These are phyloP conservation scores for Sugiyamaella xylanicola DNA, from an alignment of 1,139 yeast species.

Conservation along the genomic window DNA sequence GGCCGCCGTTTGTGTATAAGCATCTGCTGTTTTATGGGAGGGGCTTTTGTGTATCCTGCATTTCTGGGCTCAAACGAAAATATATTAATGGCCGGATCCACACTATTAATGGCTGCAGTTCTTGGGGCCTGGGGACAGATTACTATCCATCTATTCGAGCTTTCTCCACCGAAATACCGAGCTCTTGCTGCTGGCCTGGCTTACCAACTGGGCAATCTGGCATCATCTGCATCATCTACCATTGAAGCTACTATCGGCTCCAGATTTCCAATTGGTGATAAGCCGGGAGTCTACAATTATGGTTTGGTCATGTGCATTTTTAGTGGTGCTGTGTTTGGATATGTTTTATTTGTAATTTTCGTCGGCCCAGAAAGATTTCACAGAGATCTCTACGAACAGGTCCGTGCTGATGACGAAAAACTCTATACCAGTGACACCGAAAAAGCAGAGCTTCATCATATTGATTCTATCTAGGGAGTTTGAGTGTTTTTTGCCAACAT, in stretches of 20 bases:
- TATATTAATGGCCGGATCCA: slow-evolving; percentile 53
- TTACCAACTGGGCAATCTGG: slow-evolving; percentile 62
- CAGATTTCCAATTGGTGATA: slow-evolving; percentile 47
- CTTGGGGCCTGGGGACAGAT: slow-evolving; percentile 62
- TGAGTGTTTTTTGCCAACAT: not conserved
- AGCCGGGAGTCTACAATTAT: slow-evolving; percentile 40
- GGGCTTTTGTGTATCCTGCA: slow-evolving; percentile 58
- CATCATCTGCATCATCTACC: slow-evolving; percentile 60
- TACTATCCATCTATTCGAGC: slow-evolving; percentile 56
- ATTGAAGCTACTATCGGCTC: slow-evolving; percentile 57
- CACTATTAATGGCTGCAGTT: slow-evolving; percentile 55
- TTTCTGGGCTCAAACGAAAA: slow-evolving; percentile 45
- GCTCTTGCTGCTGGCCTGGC: slow-evolving; percentile 56
- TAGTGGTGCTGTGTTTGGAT: slow-evolving; percentile 60
- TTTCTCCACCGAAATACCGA: slow-evolving; percentile 58
- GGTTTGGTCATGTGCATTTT: slow-evolving; percentile 61
- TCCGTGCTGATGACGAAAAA: slow-evolving; percentile 4
- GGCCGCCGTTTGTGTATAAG: slow-evolving; percentile 54
- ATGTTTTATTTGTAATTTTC: slow-evolving; percentile 48
- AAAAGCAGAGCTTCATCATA: not conserved
- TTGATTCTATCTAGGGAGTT: not conserved
- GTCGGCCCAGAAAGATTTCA: slow-evolving; percentile 53
- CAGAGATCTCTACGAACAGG: slow-evolving; percentile 14
- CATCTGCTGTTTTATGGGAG: slow-evolving; percentile 50
- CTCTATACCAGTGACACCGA: not conserved